Evolutionary conservation across 768 basidiomycete genomes (phyloP), one percentile per base, ranked within the genome.

Genomic region (Panellus pusillus): DNA sequence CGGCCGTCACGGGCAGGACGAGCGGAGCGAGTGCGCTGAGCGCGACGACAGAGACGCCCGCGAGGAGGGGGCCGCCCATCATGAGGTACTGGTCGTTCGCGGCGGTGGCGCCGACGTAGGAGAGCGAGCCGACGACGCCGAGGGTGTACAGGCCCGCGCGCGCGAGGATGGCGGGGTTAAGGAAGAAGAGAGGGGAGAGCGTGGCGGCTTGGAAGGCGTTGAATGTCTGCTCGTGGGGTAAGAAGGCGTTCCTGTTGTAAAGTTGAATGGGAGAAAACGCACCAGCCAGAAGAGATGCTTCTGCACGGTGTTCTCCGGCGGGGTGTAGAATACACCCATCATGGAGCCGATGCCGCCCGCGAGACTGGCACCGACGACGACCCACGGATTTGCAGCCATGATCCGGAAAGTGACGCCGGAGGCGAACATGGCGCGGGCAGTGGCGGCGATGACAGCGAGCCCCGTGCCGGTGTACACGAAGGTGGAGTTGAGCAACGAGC

Each of bases 91-190:
- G 87, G 70, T 94, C 92, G 63, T 83, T 90, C 55, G 73, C 84
- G 20, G 93, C 93, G 31, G 93, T 96, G 4, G 92, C 91, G 18
- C 93, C 93, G 19, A 96, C 79, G 66, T 92, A 96, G 12, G 86
- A 86, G 24, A 95, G 80, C 2, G 89, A 82, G 4, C 91, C 91
- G n/a, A 93, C 89, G 2, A 91, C 82, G 24, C 91, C 91, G 35
- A 84, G 79, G 0, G 93, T 94, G 71, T 96, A 96, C 3, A 96
- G 73, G 6, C 91, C 93, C 9, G 93, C 93, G 28, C 93, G 84
- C 15, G 87, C 87, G 45, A 96, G 79, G 58, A 95, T 80, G 12
- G 89, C 91, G 3, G 93, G 93, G 63, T 77, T 86, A 42, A 93
- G 69, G 79, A 95, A 93, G 74, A 92, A 93, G n/a, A 96, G 68